Evolutionary conservation across 306 rosid species (phyloP), one percentile per base, ranked within the genome.

Genomic region (Senna siamea): DNA sequence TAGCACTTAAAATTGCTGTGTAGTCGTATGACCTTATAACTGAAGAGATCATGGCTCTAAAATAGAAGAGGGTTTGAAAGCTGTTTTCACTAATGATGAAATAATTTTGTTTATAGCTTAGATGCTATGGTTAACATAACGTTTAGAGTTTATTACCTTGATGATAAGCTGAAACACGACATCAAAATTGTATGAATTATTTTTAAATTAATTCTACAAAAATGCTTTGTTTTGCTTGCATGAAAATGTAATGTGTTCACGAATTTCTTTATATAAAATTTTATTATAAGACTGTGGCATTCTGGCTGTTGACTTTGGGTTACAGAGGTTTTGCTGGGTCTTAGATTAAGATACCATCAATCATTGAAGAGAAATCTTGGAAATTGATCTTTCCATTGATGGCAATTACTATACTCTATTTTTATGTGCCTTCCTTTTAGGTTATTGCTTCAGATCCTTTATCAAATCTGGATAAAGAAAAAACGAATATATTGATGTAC

Each of bases 401-500:
- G 59, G 66, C 50, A 74, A 19, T 78, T 56, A 70, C 73, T 66
- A 55, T 43, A 76, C 66, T 70, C 65, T 72, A 47, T 79, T 81
- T 80, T 61, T 54, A 41, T 62, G 32, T 66, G 66, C 46, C 35
- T 75, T 70, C 61, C 72, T 41, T 85, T 72, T 75, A 94, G 98
- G 87, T 85, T 17, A 66, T 70, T 80, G 82, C 85, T 74, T 89
- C 95, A 69, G 98, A 91, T 76, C 98, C 98, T 7, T 81, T 94
- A 74, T 85, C 86, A 70, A 85, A 81, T 77, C 84, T 85, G 20
- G 93, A 89, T 81, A 87, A 85, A 80, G 87, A 81, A 52, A 87
- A 90, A 47, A 53, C 93, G 13, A 83, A 84, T 73, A 82, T 91
- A 82, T 80, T 91, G 85, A 91, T 94, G 98, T 94, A 94, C 83